These are phyloP conservation scores for Sextonia rubra DNA, from an alignment of 164 flowering plant genomes.

Conservation along the genomic window DNA sequence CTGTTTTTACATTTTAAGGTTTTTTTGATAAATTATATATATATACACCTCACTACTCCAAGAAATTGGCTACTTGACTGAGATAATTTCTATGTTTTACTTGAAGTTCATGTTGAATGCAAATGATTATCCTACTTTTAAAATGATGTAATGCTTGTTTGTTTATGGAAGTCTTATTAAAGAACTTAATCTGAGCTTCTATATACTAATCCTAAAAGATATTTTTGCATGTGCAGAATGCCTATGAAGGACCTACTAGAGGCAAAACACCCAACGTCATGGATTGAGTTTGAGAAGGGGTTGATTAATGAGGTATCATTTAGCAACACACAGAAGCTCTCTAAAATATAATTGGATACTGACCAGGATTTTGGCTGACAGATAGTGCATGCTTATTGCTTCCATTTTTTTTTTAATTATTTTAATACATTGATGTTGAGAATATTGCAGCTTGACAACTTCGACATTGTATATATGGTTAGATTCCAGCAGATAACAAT, in stretches of 20 bases:
- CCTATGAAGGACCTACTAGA: conserved; percentile 72
- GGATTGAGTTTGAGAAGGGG: conserved; percentile 92
- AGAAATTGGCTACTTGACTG: no score
- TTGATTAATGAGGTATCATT: conserved; percentile 74
- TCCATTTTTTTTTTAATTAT: neutral
- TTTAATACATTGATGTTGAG: neutral
- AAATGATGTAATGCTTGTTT: no score
- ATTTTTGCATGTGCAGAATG: conserved; percentile 57
- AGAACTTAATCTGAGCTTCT: neutral
- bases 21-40: no score
- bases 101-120: no score
- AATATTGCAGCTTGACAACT: neutral
- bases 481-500: neutral
- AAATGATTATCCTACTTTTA: no score
- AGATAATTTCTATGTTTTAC: no score
- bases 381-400: neutral
- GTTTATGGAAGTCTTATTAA: no score
- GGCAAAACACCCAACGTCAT: conserved; percentile 83
- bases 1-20: no score
- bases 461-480: neutral
- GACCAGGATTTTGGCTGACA: neutral
- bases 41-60: no score
- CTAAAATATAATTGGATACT: no score
- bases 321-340: conserved; percentile 4
- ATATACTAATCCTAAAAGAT: neutral